These are phyloP conservation scores for Scheffersomyces coipomensis DNA, from an alignment of 805 yeast species.

Conservation along the genomic window DNA sequence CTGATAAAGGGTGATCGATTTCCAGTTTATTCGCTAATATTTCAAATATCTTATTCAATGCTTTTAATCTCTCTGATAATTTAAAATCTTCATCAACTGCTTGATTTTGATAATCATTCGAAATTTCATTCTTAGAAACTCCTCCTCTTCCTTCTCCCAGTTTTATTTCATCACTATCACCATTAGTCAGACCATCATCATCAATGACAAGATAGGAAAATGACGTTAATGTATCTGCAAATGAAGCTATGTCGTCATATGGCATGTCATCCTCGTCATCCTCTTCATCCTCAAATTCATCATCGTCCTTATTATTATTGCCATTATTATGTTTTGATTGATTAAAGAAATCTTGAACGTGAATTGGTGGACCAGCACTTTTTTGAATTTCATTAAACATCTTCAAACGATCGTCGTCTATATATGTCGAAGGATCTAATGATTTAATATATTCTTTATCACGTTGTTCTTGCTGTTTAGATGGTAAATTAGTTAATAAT, in stretches of 20 bases:
- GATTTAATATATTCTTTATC: conserved; percentile 11
- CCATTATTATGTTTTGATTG: conserved; percentile 12
- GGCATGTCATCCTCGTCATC: conserved; percentile 8
- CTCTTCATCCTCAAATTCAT: conserved; percentile 15
- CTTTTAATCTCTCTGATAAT: conserved; percentile 49
- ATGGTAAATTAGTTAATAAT: conserved; percentile 36
- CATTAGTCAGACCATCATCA: conserved; percentile 2
- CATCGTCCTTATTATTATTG: conserved; percentile 18
- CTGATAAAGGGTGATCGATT: conserved; percentile 81
- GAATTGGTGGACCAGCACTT: conserved; percentile 19
- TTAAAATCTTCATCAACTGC: conserved; percentile 16
- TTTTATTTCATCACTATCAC: conserved; percentile 3
- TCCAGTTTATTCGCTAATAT: conserved; percentile 67
- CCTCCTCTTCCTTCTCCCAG: conserved; percentile 5
- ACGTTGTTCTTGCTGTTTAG: conserved; percentile 9
- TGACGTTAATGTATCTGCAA: conserved; percentile 1
- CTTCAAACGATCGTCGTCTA: conserved; percentile 40
- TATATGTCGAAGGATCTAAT: conserved; percentile 28
- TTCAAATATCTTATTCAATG: conserved; percentile 66
- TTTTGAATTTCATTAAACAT: conserved; percentile 29
- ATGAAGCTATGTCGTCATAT: not conserved
- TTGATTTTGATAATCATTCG: conserved; percentile 1
- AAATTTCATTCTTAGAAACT: conserved; percentile 1
- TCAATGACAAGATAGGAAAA: conserved; percentile 9
- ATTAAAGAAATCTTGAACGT: conserved; percentile 23